These are phyloP conservation scores for Liquidambar formosana DNA, from an alignment of 164 flowering plant species.

Conservation along the genomic window DNA sequence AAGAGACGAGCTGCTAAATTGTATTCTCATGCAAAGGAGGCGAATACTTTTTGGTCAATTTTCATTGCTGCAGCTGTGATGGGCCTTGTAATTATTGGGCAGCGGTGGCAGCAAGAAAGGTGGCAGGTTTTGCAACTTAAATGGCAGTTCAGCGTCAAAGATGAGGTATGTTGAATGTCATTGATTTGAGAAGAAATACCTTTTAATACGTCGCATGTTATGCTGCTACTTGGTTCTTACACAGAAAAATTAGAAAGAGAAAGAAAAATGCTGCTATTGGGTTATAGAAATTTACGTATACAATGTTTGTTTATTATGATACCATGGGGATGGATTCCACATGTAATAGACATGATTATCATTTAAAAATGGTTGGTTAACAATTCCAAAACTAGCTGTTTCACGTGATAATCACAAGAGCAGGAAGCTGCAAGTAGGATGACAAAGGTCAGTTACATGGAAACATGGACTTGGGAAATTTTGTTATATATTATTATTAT, in stretches of 20 bases:
- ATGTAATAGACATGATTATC: background rate
- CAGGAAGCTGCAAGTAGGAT: background rate
- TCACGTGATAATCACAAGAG: too few species aligned
- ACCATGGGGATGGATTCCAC: background rate
- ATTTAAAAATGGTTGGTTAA: background rate
- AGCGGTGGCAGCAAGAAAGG: slow-evolving; percentile 87
- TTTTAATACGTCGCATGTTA: background rate
- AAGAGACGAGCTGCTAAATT: slow-evolving; percentile 68
- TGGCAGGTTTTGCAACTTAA: slow-evolving; percentile 74
- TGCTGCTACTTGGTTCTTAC: background rate
- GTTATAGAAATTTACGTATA: background rate
- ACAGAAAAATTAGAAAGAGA: too few species aligned
- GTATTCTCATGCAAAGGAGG: slow-evolving; percentile 78
- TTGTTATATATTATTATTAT: too few species aligned
- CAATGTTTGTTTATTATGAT: background rate
- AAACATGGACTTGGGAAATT: too few species aligned
- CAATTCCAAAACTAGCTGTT: background rate
- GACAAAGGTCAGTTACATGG: too few species aligned
- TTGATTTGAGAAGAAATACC: background rate
- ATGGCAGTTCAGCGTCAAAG: slow-evolving; percentile 50
- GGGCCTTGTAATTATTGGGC: slow-evolving; percentile 93
- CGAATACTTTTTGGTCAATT: slow-evolving; percentile 83
- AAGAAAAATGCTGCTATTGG: background rate
- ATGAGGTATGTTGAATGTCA: slow-evolving; percentile 56
- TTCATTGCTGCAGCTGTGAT: slow-evolving; percentile 88